Percentiles rank a stretch among this genome's conserved stretches.
Conservation (phyloP, 2,329 filamentous ascomycete genomes). For the Paecilomyces sp. region DNA sequence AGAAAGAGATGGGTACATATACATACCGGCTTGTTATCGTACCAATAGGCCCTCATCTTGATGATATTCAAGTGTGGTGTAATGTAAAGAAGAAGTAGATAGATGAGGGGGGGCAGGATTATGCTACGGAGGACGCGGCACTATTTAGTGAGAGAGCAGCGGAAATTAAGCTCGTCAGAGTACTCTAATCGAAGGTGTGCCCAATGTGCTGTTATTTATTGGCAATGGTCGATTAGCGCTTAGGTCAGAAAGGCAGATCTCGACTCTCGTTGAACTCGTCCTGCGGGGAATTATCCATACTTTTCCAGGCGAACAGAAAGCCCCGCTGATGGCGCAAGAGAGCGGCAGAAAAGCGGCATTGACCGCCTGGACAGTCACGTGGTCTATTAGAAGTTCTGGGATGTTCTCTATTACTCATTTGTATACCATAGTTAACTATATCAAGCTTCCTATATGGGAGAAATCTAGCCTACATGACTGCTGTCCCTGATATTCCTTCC, state of each 20-base stretch:
- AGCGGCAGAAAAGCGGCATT: not conserved
- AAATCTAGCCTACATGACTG: no score
- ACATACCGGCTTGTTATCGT: constrained; percentile 57
- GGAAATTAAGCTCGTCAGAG: not conserved
- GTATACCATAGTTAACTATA: no score
- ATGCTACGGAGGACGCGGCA: no score
- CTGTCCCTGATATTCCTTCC: no score
- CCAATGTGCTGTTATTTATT: not conserved
- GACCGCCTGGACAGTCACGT: not conserved
- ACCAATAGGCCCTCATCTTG: constrained; percentile 65
- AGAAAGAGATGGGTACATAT: constrained; percentile 1
- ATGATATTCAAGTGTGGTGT: not conserved
- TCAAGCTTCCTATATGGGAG: no score
- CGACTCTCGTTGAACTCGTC: not conserved
- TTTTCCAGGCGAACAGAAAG: not conserved
- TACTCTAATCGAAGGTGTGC: not conserved
- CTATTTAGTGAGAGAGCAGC: no score
- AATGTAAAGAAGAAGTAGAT: no score
- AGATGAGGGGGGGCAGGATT: no score
- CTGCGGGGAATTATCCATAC: not conserved
- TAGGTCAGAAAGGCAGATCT: not conserved
- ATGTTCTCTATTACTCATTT: no score
- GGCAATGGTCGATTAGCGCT: not conserved
- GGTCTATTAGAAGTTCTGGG: not conserved
- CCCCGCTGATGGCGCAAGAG: not conserved